Percentiles rank a stretch among this genome's conserved stretches.
phyloP scores from a whole-genome alignment of 352 stramenopile species.

The Sclerospora graminicola region DNA sequence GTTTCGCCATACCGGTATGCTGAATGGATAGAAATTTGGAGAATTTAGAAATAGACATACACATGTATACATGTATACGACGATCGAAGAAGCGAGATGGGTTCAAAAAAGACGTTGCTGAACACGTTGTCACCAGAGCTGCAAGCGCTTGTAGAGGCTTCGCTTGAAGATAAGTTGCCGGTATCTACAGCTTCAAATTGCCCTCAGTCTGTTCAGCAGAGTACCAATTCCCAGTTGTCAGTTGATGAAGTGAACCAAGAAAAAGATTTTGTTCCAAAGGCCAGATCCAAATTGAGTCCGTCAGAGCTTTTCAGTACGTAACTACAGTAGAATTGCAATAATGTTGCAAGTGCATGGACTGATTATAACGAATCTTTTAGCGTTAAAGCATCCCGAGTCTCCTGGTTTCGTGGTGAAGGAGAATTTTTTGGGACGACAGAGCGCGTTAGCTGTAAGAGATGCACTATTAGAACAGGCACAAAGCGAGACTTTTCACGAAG shows the following conservation, averaged over 20 bases:
- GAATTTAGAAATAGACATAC: no score
- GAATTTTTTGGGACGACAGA: conserved; percentile 28
- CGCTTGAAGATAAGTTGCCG: conserved; percentile 31
- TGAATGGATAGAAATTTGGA: conserved; percentile 9
- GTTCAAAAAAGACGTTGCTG: conserved; percentile 24
- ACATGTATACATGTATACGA: no score
- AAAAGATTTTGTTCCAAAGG: neutral
- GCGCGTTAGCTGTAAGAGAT: conserved; percentile 26
- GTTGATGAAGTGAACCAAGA: neutral
- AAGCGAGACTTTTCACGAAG: conserved; percentile 30
- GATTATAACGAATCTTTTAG: conserved; percentile 10
- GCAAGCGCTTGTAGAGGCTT: conserved; percentile 50
- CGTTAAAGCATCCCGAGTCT: conserved; percentile 31
- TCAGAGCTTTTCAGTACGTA: conserved; percentile 48
- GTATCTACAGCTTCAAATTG: neutral
- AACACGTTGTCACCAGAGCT: conserved; percentile 52
- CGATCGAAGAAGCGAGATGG: no score
- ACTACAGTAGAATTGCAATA: neutral
- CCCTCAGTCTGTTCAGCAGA: no score
- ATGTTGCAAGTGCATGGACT: neutral
- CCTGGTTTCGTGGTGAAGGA: conserved; percentile 49
- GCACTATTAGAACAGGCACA: conserved; percentile 23
- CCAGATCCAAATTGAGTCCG: conserved; percentile 29
- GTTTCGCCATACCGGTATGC: conserved; percentile 40
- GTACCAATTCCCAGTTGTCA: no score